phyloP scores from a whole-genome alignment of 768 basidiomycete species.

The Hebeloma cylindrosporum region DNA sequence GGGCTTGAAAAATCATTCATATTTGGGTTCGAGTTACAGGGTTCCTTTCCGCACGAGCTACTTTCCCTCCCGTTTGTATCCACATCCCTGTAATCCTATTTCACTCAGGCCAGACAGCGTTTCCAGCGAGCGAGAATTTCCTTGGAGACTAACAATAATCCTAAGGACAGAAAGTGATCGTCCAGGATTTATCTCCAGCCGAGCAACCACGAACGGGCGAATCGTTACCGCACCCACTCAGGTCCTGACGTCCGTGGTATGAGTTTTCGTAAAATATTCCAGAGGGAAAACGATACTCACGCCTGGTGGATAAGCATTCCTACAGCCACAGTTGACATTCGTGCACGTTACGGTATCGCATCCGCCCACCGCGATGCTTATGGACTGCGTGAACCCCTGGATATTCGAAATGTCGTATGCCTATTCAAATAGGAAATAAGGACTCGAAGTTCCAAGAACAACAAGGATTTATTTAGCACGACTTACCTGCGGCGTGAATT shows the following conservation, averaged over 20 bases:
- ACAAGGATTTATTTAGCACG: background rate
- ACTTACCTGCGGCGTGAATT: slow-evolving; percentile 27
- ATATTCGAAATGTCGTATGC: slow-evolving; percentile 47
- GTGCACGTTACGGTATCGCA: slow-evolving; percentile 42
- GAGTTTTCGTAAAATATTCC: background rate
- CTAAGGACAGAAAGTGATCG: slow-evolving; percentile 21
- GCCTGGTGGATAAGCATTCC: slow-evolving; percentile 31
- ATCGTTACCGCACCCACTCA: slow-evolving; percentile 39
- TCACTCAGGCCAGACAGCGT: slow-evolving; percentile 11
- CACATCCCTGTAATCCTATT: slow-evolving; percentile 16
- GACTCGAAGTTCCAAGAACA: background rate
- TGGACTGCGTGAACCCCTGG: slow-evolving; percentile 42
- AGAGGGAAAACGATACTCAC: slow-evolving; percentile 21
- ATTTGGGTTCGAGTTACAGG: background rate
- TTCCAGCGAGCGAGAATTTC: background rate
- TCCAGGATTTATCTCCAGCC: slow-evolving; percentile 34
- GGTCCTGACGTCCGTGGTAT: slow-evolving; percentile 24
- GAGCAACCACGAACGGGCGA: slow-evolving; percentile 37
- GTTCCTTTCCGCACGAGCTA: slow-evolving; percentile 4
- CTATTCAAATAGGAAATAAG: slow-evolving; percentile 15
- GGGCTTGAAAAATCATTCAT: slow-evolving; percentile 55
- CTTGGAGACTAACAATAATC: background rate
- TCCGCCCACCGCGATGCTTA: slow-evolving; percentile 34
- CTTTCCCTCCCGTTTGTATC: slow-evolving; percentile 15
- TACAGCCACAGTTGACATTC: slow-evolving; percentile 36